Percentiles rank a stretch among this genome's conserved stretches.
phyloP scores from a whole-genome alignment of 352 stramenopile genomes.

The Thalassiosira allenii region DNA sequence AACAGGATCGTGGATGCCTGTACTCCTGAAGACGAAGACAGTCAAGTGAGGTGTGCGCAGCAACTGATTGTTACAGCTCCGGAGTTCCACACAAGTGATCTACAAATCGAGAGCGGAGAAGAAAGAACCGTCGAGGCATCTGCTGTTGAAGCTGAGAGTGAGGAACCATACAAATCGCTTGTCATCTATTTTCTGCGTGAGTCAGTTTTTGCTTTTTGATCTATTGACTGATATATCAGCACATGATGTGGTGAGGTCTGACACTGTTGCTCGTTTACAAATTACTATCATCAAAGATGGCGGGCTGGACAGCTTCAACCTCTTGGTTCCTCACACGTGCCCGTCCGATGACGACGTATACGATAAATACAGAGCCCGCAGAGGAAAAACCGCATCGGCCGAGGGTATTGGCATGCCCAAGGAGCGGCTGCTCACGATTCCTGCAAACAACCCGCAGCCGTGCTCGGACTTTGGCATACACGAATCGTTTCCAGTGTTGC shows the following conservation, averaged over 20 bases:
- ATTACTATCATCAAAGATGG: no score
- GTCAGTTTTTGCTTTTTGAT: no score
- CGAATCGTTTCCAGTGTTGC: conserved; percentile 56
- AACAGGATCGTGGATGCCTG: conserved; percentile 48
- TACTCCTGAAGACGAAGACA: conserved; percentile 35
- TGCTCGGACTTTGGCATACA: conserved; percentile 78
- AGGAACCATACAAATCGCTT: conserved; percentile 71
- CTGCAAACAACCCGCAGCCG: conserved; percentile 56
- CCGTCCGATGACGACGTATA: conserved; percentile 50
- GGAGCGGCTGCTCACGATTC: conserved; percentile 40
- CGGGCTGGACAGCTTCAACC: conserved; percentile 73
- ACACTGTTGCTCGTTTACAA: no score
- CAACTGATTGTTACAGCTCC: conserved; percentile 65
- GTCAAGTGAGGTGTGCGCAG: conserved; percentile 41
- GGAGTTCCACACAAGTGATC: conserved; percentile 75
- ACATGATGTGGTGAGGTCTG: no score
- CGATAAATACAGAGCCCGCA: conserved; percentile 43
- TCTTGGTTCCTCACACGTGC: conserved; percentile 76
- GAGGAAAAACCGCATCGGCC: conserved; percentile 37
- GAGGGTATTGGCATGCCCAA: conserved; percentile 48
- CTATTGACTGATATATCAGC: no score
- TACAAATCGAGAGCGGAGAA: conserved; percentile 39
- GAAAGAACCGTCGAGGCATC: conserved; percentile 5
- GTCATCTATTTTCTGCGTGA: conserved; percentile 75
- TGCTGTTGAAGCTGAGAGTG: conserved; percentile 5